Conservation (phyloP, 345 rosid genomes). For the Murraya paniculata region DNA sequence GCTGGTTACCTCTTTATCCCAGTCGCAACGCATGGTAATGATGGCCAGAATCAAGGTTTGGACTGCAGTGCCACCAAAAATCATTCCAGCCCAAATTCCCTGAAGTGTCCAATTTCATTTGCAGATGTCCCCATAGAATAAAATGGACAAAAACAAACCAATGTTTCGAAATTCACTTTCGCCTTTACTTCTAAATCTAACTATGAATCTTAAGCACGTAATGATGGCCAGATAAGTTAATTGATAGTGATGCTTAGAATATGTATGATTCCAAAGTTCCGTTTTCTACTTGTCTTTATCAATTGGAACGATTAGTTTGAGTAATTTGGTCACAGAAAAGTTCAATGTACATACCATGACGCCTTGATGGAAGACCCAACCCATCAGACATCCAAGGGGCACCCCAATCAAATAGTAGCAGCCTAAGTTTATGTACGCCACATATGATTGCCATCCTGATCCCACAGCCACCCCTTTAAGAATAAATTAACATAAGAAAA, state of each 20-base stretch:
- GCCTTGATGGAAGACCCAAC: slow-evolving; percentile 73
- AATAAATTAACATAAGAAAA: neutral
- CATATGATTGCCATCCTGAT: slow-evolving; percentile 92
- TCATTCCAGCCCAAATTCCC: slow-evolving; percentile 98
- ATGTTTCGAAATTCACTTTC: neutral
- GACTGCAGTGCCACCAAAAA: slow-evolving; percentile 76
- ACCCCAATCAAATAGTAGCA: slow-evolving; percentile 74
- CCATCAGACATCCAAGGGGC: slow-evolving; percentile 83
- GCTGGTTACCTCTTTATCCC: slow-evolving; percentile 66
- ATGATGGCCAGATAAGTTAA: neutral
- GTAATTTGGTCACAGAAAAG: too few species aligned
- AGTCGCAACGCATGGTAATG: slow-evolving; percentile 62
- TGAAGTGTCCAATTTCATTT: slow-evolving; percentile 3
- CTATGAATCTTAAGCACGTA: neutral
- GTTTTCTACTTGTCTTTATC: neutral
- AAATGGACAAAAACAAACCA: neutral
- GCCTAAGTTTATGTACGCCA: slow-evolving; percentile 87
- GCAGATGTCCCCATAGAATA: neutral
- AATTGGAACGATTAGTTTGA: too few species aligned
- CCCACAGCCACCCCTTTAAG: slow-evolving; percentile 90
- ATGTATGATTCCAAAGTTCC: too few species aligned
- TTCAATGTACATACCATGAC: slow-evolving; percentile 54
- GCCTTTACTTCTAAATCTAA: neutral
- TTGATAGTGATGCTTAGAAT: neutral
- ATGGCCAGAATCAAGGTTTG: slow-evolving; percentile 54